Evolutionary conservation across 331 rosid genomes (phyloP).

Genomic region (Rhamnella rubrinervis): DNA sequence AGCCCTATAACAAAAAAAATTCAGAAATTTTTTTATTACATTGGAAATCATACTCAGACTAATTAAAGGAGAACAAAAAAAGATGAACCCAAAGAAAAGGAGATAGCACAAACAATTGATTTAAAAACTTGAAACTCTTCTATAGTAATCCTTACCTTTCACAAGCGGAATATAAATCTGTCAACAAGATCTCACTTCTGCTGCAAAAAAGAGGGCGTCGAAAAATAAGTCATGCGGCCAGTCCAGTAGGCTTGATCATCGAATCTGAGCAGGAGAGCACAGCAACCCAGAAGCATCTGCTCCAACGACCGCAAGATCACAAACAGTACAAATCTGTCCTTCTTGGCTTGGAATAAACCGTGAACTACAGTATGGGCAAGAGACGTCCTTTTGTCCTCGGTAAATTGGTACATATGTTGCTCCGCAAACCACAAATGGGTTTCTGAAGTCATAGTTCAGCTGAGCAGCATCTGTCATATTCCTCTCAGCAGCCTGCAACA

Average conservation of each 20-base stretch:
- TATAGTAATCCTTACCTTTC: slow-evolving; percentile 32
- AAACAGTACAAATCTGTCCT: slow-evolving; percentile 79
- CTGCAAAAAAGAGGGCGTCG: slow-evolving; percentile 26
- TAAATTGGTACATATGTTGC: slow-evolving; percentile 87
- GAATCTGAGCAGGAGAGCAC: slow-evolving; percentile 88
- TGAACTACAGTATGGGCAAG: slow-evolving; percentile 83
- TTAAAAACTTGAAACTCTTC: slow-evolving; percentile 17
- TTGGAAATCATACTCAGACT: slow-evolving; percentile 10
- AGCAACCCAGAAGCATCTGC: slow-evolving; percentile 88
- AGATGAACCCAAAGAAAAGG: not conserved
- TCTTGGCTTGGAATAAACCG: slow-evolving; percentile 83
- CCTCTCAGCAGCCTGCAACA: slow-evolving; percentile 88
- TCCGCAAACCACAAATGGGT: slow-evolving; percentile 90
- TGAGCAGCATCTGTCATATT: slow-evolving; percentile 69
- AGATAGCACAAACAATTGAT: slow-evolving; percentile 15
- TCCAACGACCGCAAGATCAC: slow-evolving; percentile 81
- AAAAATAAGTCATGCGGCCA: slow-evolving; percentile 23
- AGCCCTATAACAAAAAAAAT: slow-evolving; percentile 18
- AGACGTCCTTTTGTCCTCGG: slow-evolving; percentile 82
- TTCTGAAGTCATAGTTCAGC: slow-evolving; percentile 85
- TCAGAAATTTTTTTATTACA: slow-evolving; percentile 5
- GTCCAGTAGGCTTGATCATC: slow-evolving; percentile 44
- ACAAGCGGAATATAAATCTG: slow-evolving; percentile 12
- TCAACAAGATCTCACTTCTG: slow-evolving; percentile 10
- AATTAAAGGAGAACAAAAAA: not conserved